Percentiles rank a stretch among this genome's conserved stretches.
Conservation (phyloP, 2,329 filamentous ascomycete species). For the Aspergillus pseudotamarii region DNA sequence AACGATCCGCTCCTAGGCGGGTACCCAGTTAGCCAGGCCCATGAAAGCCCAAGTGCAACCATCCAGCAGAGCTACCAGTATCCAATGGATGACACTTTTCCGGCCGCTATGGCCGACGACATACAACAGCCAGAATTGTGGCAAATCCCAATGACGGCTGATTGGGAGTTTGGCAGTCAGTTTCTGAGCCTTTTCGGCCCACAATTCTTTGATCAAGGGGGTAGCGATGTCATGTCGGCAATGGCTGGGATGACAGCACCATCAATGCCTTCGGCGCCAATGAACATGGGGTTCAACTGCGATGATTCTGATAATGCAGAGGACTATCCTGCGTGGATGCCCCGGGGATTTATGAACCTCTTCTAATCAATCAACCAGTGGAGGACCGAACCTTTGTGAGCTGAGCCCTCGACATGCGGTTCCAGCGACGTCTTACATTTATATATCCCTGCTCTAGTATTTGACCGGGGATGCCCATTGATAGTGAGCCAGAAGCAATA, state of each 20-base stretch:
- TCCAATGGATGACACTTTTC: constrained; percentile 20
- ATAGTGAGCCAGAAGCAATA: neutral
- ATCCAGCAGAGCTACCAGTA: neutral
- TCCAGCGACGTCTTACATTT: neutral
- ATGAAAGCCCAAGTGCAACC: neutral
- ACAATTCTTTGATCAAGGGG: neutral
- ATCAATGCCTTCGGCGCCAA: neutral
- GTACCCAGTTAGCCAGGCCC: neutral
- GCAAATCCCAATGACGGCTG: constrained; percentile 86
- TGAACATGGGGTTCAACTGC: constrained; percentile 10
- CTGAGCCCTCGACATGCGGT: neutral
- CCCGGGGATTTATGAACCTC: constrained; percentile 1
- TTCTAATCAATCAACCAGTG: neutral
- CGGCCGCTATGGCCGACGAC: constrained; percentile 23
- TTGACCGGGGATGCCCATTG: neutral
- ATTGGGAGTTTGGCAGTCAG: constrained; percentile 65
- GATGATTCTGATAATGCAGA: neutral
- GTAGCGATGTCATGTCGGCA: neutral
- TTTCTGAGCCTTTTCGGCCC: constrained; percentile 27
- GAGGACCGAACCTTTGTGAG: neutral
- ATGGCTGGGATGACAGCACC: neutral
- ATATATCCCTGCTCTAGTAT: neutral
- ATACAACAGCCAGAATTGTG: constrained; percentile 66
- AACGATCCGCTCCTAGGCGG: neutral
- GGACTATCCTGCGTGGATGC: constrained; percentile 6